Conservation (phyloP, 768 basidiomycete species). For the Kondoa subrosea region DNA sequence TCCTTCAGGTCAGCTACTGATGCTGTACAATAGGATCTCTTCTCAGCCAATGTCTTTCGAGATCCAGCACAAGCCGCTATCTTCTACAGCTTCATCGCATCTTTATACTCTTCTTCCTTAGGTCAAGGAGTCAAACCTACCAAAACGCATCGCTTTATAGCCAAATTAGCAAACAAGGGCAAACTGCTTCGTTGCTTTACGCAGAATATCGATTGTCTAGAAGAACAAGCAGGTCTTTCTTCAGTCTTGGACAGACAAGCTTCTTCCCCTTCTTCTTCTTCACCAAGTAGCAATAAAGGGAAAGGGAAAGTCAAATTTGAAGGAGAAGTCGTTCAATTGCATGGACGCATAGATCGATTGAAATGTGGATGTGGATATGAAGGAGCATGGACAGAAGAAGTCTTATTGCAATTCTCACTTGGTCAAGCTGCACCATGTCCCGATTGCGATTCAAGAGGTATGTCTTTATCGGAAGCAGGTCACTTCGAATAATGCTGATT, state of each 20-base stretch:
- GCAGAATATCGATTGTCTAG: conserved; percentile 94
- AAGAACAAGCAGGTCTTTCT: conserved; percentile 55
- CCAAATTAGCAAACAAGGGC: conserved; percentile 61
- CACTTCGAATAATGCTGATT: conserved; percentile 8
- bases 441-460: background rate
- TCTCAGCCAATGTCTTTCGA: conserved; percentile 79
- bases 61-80: conserved; percentile 67
- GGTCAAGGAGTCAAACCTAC: conserved; percentile 56
- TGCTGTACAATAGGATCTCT: conserved; percentile 44
- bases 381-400: conserved; percentile 49
- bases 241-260: conserved; percentile 29
- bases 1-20: background rate
- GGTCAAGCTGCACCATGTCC: background rate
- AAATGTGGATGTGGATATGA: conserved; percentile 75
- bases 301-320: conserved; percentile 45
- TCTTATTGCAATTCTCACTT: background rate
- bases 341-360: conserved; percentile 83
- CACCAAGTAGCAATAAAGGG: background rate
- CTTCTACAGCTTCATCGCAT: conserved; percentile 89
- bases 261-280: conserved; percentile 23
- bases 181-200: conserved; percentile 82
- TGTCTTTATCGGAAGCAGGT: background rate
- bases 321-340: conserved; percentile 77
- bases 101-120: conserved; percentile 35
- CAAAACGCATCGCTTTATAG: conserved; percentile 74